phyloP scores from a whole-genome alignment of 257 asterid genomes.

The Phtheirospermum japonicum region DNA sequence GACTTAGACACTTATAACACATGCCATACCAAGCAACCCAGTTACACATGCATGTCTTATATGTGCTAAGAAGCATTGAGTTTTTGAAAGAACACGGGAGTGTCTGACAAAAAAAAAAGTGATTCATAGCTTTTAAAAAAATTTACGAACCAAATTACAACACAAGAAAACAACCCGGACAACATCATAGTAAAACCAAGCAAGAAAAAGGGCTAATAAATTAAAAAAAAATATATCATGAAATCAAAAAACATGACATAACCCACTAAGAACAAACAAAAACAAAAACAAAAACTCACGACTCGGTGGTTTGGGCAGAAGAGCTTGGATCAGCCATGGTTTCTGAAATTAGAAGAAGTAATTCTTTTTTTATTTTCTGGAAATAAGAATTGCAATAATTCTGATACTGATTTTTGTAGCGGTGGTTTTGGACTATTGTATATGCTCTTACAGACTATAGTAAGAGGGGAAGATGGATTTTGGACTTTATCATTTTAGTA shows the following conservation, averaged over 20 bases:
- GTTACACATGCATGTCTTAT: too few species aligned
- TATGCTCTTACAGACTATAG: too few species aligned
- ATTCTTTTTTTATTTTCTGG: background rate
- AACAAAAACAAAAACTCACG: constrained; percentile 31
- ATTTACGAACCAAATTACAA: background rate
- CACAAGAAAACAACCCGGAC: background rate
- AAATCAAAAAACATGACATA: background rate
- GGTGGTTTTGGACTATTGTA: too few species aligned
- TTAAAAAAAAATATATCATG: background rate
- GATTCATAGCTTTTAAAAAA: background rate
- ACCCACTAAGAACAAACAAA: background rate
- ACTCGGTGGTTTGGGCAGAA: constrained; percentile 28
- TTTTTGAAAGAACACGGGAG: too few species aligned
- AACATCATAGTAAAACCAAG: constrained; percentile 7
- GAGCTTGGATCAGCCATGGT: constrained; percentile 35
- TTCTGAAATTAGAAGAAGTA: background rate
- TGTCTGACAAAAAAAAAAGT: too few species aligned
- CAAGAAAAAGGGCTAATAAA: background rate
- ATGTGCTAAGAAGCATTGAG: too few species aligned
- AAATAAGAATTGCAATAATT: too few species aligned
- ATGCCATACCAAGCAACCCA: too few species aligned
- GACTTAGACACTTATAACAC: too few species aligned
- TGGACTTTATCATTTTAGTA: background rate
- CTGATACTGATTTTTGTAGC: too few species aligned
- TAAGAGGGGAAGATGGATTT: too few species aligned